phyloP scores from a whole-genome alignment of 768 basidiomycete genomes.

The Lactarius trivialis region DNA sequence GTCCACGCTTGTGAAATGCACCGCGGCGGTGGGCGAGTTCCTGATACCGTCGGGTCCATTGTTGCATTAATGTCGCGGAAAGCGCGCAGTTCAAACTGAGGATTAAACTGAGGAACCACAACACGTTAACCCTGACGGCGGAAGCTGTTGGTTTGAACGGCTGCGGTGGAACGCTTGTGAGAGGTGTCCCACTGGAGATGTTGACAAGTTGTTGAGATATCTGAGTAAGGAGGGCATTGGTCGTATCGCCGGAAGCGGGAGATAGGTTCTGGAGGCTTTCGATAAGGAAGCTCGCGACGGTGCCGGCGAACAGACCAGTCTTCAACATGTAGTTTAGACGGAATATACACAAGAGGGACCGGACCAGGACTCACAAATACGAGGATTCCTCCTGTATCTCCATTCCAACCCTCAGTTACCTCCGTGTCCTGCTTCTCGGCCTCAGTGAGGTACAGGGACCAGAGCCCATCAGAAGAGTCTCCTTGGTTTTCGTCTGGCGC shows the following conservation, averaged over 20 bases:
- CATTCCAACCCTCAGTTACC: constrained; percentile 4
- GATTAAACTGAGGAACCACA: no score
- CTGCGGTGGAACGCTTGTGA: background rate
- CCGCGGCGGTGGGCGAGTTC: background rate
- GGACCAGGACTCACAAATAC: constrained; percentile 8
- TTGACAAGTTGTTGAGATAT: no score
- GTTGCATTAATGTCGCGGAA: no score
- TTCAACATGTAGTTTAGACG: background rate
- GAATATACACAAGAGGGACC: background rate
- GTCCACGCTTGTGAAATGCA: background rate
- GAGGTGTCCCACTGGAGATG: background rate
- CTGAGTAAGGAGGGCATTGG: no score
- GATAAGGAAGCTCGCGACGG: constrained; percentile 6
- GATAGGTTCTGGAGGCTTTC: background rate
- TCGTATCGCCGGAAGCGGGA: no score
- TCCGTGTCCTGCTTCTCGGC: constrained; percentile 2
- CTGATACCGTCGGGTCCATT: no score
- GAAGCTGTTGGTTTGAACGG: constrained; percentile 1
- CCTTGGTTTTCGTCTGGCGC: background rate
- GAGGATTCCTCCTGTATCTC: constrained; percentile 3
- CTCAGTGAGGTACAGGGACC: constrained; percentile 7
- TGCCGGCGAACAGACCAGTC: constrained; percentile 17
- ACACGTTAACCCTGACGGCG: background rate
- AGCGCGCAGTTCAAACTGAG: no score
- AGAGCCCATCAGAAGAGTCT: background rate